Percentiles rank a stretch among this genome's conserved stretches.
These are phyloP conservation scores for Dioscorea cayenensis DNA, from an alignment of 116 monocot genomes.

Conservation along the genomic window DNA sequence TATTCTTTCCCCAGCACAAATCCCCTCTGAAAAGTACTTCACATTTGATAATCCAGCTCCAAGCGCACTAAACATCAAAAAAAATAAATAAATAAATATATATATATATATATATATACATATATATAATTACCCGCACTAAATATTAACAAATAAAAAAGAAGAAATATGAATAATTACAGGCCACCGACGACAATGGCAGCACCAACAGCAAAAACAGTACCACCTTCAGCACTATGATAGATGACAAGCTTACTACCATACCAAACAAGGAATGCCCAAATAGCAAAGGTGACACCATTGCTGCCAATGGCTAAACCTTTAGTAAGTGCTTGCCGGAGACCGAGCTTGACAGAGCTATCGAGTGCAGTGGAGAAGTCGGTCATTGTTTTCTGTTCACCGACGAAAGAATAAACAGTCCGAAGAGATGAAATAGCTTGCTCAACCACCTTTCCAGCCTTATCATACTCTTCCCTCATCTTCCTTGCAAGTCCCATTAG, in stretches of 20 bases:
- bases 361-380: constrained; percentile 2
- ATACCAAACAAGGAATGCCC: constrained; percentile 7
- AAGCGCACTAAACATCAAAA: not conserved
- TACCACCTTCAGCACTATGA: constrained; percentile 1
- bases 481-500: constrained; percentile 8
- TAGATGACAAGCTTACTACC: constrained; percentile 8
- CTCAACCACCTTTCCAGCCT: not conserved
- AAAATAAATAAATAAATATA: not conserved
- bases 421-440: constrained; percentile 2
- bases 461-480: constrained; percentile 3
- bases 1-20: constrained; percentile 36
- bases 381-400: not conserved
- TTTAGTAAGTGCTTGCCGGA: constrained; percentile 4
- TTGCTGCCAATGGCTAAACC: constrained; percentile 8
- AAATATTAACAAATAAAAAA: not conserved
- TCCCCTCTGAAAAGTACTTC: constrained; percentile 53
- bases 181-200: constrained; percentile 8
- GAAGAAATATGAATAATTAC: not conserved
- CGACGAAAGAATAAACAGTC: constrained; percentile 4
- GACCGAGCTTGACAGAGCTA: not conserved
- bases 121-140: not conserved
- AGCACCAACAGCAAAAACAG: constrained; percentile 10
- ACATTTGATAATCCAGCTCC: constrained; percentile 40
- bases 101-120: not conserved
- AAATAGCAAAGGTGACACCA: constrained; percentile 8